phyloP scores from a whole-genome alignment of 129 eudicot genomes.

The Oenanthe sinensis region DNA sequence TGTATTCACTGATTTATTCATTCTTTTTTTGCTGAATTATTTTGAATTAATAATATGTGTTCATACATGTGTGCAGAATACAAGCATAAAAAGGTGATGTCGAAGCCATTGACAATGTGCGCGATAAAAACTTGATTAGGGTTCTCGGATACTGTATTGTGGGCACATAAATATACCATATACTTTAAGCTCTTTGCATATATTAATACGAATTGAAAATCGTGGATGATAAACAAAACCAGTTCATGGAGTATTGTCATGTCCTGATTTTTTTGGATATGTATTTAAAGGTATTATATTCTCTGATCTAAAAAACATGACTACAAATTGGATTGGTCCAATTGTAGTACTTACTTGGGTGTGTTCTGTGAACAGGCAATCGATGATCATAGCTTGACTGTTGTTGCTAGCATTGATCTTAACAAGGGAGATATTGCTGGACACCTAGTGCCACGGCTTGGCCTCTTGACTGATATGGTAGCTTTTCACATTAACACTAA shows the following conservation, averaged over 20 bases:
- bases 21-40: no score
- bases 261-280: background rate
- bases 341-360: no score
- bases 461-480: conserved; percentile 49
- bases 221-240: background rate
- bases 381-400: no score
- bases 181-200: background rate
- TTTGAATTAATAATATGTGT: no score
- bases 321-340: no score
- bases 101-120: conserved; percentile 30
- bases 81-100: conserved; percentile 33
- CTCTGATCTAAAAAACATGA: no score
- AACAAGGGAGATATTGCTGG: no score
- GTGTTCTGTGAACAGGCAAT: no score
- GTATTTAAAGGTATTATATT: no score
- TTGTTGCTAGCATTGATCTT: no score
- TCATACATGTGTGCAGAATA: conserved; percentile 16
- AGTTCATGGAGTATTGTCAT: no score
- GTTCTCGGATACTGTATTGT: conserved; percentile 29
- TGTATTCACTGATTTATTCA: no score
- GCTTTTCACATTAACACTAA: conserved; percentile 71
- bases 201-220: background rate
- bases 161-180: conserved; percentile 25
- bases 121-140: conserved; percentile 27
- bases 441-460: conserved; percentile 58